Percentiles rank a stretch among this genome's conserved stretches.
Evolutionary conservation across 139 green algal species (phyloP).

Genomic region (Pleodorina starrii): DNA sequence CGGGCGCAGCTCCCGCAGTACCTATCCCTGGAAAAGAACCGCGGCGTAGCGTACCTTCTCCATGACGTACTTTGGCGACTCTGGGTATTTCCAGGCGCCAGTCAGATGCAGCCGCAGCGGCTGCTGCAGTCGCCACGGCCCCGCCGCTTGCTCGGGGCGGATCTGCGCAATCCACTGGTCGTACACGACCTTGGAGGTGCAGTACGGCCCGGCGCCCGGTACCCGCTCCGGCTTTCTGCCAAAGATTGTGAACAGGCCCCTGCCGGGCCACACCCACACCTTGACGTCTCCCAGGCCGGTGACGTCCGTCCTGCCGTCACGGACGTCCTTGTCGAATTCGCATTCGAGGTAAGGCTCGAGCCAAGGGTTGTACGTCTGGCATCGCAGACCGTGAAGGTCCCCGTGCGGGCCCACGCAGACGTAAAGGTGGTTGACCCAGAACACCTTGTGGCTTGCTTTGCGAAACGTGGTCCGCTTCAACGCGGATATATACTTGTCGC

Average conservation of each 20-base stretch:
- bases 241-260: conserved; percentile 62
- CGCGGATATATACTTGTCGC: conserved; percentile 46
- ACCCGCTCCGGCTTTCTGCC: conserved; percentile 53
- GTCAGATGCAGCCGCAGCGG: conserved; percentile 34
- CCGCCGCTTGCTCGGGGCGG: neutral
- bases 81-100: conserved; percentile 14
- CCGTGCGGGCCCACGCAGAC: conserved; percentile 49
- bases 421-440: conserved; percentile 60
- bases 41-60: conserved; percentile 61
- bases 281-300: conserved; percentile 60
- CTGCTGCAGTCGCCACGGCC: conserved; percentile 44
- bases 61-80: conserved; percentile 29
- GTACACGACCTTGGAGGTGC: conserved; percentile 48
- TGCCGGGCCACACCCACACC: conserved; percentile 60
- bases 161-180: conserved; percentile 60
- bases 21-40: too few relatives aligned
- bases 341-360: conserved; percentile 48
- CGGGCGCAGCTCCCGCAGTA: too few relatives aligned
- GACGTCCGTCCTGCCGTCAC: conserved; percentile 53
- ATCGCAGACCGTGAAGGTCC: conserved; percentile 1
- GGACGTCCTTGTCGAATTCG: conserved; percentile 51
- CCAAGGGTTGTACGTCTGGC: conserved; percentile 58
- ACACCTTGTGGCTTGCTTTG: conserved; percentile 34
- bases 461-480: conserved; percentile 48
- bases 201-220: conserved; percentile 16